A percentile compares a stretch with the other conserved stretches of the same genome.
phyloP scores from a whole-genome alignment of 441 rosid genomes.

The Eutrema salsugineum region DNA sequence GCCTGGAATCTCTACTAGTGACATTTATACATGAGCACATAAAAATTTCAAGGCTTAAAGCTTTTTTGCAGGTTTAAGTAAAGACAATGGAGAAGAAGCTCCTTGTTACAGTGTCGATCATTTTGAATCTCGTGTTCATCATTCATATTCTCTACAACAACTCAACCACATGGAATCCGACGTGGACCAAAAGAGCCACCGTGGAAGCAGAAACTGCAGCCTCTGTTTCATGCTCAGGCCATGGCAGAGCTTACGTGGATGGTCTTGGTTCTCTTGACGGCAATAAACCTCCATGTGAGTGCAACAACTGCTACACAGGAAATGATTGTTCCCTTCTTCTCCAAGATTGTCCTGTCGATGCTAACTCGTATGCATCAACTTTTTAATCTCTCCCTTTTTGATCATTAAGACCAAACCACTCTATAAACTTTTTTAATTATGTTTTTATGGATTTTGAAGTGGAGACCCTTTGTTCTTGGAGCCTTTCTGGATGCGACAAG shows the following conservation, averaged over 20 bases:
- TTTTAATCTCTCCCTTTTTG: background rate
- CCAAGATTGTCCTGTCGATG: slow-evolving; percentile 38
- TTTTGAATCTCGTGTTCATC: slow-evolving; percentile 34
- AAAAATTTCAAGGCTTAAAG: background rate
- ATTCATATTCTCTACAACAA: slow-evolving; percentile 11
- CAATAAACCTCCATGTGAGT: slow-evolving; percentile 37
- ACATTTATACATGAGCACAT: background rate
- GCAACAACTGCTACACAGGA: slow-evolving; percentile 36
- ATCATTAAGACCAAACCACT: background rate
- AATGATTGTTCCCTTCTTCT: slow-evolving; percentile 31
- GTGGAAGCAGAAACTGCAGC: slow-evolving; percentile 50
- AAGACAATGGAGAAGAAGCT: background rate
- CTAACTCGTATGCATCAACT: slow-evolving; percentile 34
- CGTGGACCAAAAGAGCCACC: slow-evolving; percentile 46
- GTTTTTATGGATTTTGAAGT: slow-evolving; percentile 28
- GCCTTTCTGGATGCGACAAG: slow-evolving; percentile 60
- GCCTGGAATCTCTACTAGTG: background rate
- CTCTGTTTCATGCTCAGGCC: slow-evolving; percentile 45
- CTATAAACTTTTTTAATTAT: background rate
- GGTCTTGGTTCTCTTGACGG: slow-evolving; percentile 30
- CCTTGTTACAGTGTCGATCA: slow-evolving; percentile 28
- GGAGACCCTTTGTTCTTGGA: slow-evolving; percentile 77
- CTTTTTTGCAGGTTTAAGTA: slow-evolving; percentile 2
- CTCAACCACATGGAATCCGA: slow-evolving; percentile 18
- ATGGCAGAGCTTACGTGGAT: slow-evolving; percentile 55